A percentile compares a stretch with the other conserved stretches of the same genome.
Conservation (phyloP, 345 rosid species). For the Streptanthus diversifolius region DNA sequence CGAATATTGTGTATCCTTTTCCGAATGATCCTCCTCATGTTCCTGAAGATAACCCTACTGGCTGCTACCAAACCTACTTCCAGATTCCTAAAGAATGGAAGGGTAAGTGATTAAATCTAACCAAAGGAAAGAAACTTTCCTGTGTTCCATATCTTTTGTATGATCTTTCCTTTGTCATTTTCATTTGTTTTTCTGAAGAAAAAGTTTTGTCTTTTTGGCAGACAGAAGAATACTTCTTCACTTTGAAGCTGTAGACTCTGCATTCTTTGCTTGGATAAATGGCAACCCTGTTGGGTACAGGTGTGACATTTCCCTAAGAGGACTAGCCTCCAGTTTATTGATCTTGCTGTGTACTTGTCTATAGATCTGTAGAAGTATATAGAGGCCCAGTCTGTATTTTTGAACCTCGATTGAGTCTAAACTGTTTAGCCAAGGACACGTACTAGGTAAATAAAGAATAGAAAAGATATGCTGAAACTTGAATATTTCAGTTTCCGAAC, state of each 20-base stretch:
- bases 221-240: slow-evolving; percentile 93
- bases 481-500: not conserved
- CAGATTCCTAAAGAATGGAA: slow-evolving; percentile 81
- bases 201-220: slow-evolving; percentile 33
- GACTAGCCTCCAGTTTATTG: not conserved
- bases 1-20: slow-evolving; percentile 78
- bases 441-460: not conserved
- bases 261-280: slow-evolving; percentile 87
- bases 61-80: slow-evolving; percentile 86
- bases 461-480: not conserved
- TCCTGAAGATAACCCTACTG: slow-evolving; percentile 85
- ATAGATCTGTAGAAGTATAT: slow-evolving; percentile 1
- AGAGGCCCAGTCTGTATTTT: not conserved
- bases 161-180: not conserved
- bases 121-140: not conserved
- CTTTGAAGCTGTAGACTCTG: slow-evolving; percentile 98
- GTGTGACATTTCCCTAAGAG: slow-evolving; percentile 37
- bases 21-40: slow-evolving; percentile 72
- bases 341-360: not conserved
- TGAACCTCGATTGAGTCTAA: not conserved
- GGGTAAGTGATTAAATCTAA: slow-evolving; percentile 43
- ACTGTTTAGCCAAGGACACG: not conserved
- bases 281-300: slow-evolving; percentile 90
- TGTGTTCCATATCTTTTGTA: not conserved
- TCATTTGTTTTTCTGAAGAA: not conserved